phyloP scores from a whole-genome alignment of 1,284 basidiomycete genomes.

The Pulchroboletus neoregius region DNA sequence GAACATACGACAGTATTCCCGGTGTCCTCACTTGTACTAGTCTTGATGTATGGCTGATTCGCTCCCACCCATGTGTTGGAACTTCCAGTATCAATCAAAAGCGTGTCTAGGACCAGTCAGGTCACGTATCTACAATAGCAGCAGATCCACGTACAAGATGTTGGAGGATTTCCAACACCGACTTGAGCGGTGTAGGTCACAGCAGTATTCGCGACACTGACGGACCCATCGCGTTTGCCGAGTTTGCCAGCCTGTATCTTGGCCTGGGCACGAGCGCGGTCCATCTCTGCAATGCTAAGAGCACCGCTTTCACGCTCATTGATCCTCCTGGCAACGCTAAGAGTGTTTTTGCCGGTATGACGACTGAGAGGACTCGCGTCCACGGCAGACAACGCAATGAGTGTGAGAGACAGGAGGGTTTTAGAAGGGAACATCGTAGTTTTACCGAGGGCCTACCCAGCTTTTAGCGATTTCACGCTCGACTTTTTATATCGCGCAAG shows the following conservation, averaged over 20 bases:
- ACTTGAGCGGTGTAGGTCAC: constrained; percentile 37
- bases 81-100: constrained; percentile 35
- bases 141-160: constrained; percentile 34
- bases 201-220: constrained; percentile 9
- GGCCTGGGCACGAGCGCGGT: constrained; percentile 21
- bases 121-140: not conserved
- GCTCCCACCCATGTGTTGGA: constrained; percentile 39
- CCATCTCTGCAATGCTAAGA: constrained; percentile 10
- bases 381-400: constrained; percentile 11
- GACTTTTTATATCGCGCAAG: not conserved
- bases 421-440: constrained; percentile 7
- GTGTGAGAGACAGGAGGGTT: constrained; percentile 4
- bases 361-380: constrained; percentile 15
- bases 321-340: constrained; percentile 17
- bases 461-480: not conserved
- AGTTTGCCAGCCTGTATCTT: constrained; percentile 3
- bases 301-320: not conserved
- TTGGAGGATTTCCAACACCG: constrained; percentile 44
- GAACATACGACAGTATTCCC: constrained; percentile 36
- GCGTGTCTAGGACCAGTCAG: constrained; percentile 21
- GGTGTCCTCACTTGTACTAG: constrained; percentile 42
- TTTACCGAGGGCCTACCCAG: not conserved
- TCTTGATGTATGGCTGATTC: constrained; percentile 36
- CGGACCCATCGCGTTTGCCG: constrained; percentile 9
- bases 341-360: constrained; percentile 8